phyloP scores from a whole-genome alignment of 164 flowering plant genomes.

The Magnolia kwangsiensis region DNA sequence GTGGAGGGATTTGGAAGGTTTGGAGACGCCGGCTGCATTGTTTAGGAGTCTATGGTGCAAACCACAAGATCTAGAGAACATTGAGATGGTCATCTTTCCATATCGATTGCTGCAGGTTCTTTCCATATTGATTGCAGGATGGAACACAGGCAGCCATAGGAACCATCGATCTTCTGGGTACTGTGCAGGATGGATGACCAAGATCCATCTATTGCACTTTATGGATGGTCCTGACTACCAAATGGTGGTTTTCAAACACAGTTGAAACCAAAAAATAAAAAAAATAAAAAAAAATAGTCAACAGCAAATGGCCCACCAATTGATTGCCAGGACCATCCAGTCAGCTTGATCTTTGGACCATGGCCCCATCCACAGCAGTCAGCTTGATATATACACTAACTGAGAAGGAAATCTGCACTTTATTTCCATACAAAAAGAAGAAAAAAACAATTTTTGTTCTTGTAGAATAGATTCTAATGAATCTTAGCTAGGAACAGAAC shows the following conservation, averaged over 20 bases:
- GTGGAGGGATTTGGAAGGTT: not conserved
- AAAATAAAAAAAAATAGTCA: too few species aligned
- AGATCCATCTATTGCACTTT: not conserved
- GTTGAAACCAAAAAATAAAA: not conserved
- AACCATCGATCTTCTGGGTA: not conserved
- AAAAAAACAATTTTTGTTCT: not conserved
- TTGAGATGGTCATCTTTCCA: not conserved
- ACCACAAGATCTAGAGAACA: not conserved
- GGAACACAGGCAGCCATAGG: not conserved
- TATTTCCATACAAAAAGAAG: too few species aligned
- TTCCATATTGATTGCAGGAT: not conserved
- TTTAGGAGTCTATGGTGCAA: not conserved
- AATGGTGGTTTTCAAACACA: not conserved
- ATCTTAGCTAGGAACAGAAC: constrained; percentile 35
- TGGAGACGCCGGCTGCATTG: not conserved
- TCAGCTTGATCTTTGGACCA: not conserved
- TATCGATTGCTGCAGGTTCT: too few species aligned
- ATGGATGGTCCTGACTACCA: not conserved
- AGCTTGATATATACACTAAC: too few species aligned
- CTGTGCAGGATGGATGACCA: not conserved
- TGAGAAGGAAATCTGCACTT: not conserved
- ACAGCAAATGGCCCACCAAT: not conserved
- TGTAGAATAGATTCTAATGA: not conserved
- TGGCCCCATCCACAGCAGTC: not conserved
- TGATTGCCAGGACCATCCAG: not conserved